Base-by-base conservation (phyloP, 1,284 basidiomycete genomes). In the Tylopilus orsonianus region DNA sequence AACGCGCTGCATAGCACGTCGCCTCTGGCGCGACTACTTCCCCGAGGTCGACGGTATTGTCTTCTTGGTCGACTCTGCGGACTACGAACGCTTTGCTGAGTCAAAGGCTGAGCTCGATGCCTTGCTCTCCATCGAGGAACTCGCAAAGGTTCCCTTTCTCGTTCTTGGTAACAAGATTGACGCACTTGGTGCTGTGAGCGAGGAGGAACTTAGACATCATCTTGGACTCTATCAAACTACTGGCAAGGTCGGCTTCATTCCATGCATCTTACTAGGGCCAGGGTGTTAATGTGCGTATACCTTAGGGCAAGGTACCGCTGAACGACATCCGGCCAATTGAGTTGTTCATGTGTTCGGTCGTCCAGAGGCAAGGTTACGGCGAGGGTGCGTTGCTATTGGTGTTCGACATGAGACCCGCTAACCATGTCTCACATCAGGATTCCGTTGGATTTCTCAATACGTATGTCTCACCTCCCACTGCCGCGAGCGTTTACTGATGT, bases 141-240 rank as follows among this genome's bases (percentile, higher is more conserved):
- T 97, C 52, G 79, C 85, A 60, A 96, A 93, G 71, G 97, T 99
- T 27, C 97, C 97, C 46, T 99, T 99, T 89, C 83, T 99, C 50
- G 87, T 99, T 54, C 86, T 99, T 48, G 97, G 97, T 44, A 99
- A 99, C 84, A 99, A 99, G 83, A 99, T 99, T 64, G 97, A 99
- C 65, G 94, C 95, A n/a, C 84, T 87, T 5, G 93, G 94, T 42
- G 97, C 97, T 27, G 95, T 99, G 54, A 93, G 90, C 54, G 97
- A 99, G 74, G 96, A 99, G 67, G 94, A 99, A 71, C 78, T 99
- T 56, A 86, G 97, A 65, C 93, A 97, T 69, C 83, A 94, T 54
- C 80, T 99, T 46, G 97, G 97, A 44, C 78, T 99, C 44, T 97
- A 96, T 75, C 95, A 98, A 77, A 99, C 97, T 19, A 99, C 97